Percentiles rank a stretch among this genome's conserved stretches.
Conservation (phyloP, 208 protist species). For the Acanthamoeba polyphaga region DNA sequence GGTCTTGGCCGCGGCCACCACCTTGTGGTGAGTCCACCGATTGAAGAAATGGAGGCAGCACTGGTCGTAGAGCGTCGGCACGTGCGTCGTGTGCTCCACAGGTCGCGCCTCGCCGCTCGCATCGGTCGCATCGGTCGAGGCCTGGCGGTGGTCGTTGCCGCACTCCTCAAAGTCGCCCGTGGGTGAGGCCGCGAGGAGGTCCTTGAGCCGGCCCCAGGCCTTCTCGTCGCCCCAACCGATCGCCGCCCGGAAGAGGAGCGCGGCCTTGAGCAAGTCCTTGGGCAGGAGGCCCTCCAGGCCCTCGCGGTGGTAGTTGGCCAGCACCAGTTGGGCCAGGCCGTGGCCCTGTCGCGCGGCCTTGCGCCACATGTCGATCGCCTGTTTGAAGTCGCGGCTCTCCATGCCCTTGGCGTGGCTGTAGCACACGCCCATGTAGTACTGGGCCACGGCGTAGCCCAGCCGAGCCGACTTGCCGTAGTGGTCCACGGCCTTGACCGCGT, state of each 20-base stretch:
- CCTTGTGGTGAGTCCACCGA: constrained; percentile 6
- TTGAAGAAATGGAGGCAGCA: constrained; percentile 20
- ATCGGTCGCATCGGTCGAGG: neutral
- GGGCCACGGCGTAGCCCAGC: constrained; percentile 79
- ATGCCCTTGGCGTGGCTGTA: constrained; percentile 67
- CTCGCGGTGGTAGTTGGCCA: constrained; percentile 76
- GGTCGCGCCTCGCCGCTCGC: neutral
- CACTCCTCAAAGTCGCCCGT: neutral
- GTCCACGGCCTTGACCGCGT: constrained; percentile 62
- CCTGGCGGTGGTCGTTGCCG: neutral
- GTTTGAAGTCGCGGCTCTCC: constrained; percentile 27
- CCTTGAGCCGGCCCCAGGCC: constrained; percentile 28
- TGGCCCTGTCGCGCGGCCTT: constrained; percentile 76
- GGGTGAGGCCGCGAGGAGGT: neutral
- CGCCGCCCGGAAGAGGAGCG: constrained; percentile 18
- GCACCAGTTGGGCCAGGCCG: constrained; percentile 63
- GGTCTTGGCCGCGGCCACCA: neutral
- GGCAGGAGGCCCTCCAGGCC: neutral
- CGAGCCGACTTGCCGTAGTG: constrained; percentile 68
- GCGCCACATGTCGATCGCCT: constrained; percentile 68
- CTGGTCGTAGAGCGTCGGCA: constrained; percentile 21
- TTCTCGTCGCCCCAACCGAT: constrained; percentile 50
- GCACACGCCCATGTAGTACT: constrained; percentile 80
- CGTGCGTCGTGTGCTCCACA: neutral
- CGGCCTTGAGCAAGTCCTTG: constrained; percentile 11